Percentiles rank a stretch among this genome's conserved stretches.
phyloP scores from a whole-genome alignment of 2,329 filamentous ascomycete species.

The Arthrobotrys megalospora region DNA sequence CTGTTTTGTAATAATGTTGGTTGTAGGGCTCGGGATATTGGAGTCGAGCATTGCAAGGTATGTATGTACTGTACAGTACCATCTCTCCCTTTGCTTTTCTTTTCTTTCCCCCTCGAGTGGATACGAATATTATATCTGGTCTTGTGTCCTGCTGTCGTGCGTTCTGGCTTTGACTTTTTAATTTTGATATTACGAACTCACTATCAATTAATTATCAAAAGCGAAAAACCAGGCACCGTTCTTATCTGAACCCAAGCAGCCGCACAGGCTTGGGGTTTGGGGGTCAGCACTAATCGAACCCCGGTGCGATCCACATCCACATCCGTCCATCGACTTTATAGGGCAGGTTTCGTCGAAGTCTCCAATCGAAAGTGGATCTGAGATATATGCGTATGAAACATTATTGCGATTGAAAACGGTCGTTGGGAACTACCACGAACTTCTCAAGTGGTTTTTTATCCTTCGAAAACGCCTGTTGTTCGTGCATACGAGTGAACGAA shows the following conservation, averaged over 20 bases:
- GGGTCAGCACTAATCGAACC: slow-evolving; percentile 45
- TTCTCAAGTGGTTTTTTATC: background rate
- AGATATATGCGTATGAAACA: slow-evolving; percentile 1
- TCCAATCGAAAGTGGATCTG: slow-evolving; percentile 23
- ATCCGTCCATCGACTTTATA: slow-evolving; percentile 37
- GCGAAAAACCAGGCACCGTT: slow-evolving; percentile 23
- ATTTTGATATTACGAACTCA: slow-evolving; percentile 38
- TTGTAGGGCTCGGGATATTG: slow-evolving; percentile 18
- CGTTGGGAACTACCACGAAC: background rate
- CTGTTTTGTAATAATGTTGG: slow-evolving; percentile 23
- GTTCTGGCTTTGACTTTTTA: slow-evolving; percentile 4
- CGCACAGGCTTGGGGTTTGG: slow-evolving; percentile 33
- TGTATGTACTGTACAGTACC: background rate
- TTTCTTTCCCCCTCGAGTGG: slow-evolving; percentile 9
- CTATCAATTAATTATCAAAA: slow-evolving; percentile 22
- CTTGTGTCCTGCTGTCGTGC: slow-evolving; percentile 12
- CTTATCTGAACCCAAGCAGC: slow-evolving; percentile 14
- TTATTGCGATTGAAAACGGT: slow-evolving; percentile 27
- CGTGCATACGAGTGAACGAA: background rate
- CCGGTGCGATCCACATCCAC: slow-evolving; percentile 23
- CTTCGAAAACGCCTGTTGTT: background rate
- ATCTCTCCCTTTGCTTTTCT: background rate
- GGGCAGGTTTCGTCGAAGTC: slow-evolving; percentile 41
- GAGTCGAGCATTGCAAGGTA: background rate
- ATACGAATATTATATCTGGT: slow-evolving; percentile 39